Conservation (phyloP, 2,329 filamentous ascomycete species). For the Spiromastix sp. region DNA sequence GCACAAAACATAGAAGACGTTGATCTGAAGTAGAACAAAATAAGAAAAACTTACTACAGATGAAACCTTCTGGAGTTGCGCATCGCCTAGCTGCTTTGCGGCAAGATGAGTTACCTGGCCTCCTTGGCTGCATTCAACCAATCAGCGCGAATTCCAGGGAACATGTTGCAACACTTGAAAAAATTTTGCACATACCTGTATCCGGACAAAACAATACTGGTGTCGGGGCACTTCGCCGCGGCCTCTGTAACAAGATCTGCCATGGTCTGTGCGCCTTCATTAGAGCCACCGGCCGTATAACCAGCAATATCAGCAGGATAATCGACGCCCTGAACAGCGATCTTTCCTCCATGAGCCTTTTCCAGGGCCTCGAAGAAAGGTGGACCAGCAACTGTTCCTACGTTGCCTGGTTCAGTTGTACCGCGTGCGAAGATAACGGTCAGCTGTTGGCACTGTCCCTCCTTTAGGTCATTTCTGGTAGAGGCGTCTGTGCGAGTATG, state of each 20-base stretch:
- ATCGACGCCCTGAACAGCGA: conserved; percentile 35
- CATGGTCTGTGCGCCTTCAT: conserved; percentile 28
- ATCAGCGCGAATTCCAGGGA: too few relatives aligned
- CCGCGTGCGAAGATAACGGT: conserved; percentile 34
- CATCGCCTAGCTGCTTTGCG: too few relatives aligned
- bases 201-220: conserved; percentile 35
- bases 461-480: conserved; percentile 26
- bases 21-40: too few relatives aligned
- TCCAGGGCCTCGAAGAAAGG: conserved; percentile 19
- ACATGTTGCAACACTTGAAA: too few relatives aligned
- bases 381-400: conserved; percentile 23
- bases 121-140: too few relatives aligned
- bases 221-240: conserved; percentile 33
- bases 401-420: conserved; percentile 30
- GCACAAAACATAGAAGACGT: too few relatives aligned
- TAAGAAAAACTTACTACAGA: too few relatives aligned
- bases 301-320: conserved; percentile 28
- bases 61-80: too few relatives aligned
- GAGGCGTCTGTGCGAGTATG: too few relatives aligned
- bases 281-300: conserved; percentile 28
- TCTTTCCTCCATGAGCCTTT: conserved; percentile 14
- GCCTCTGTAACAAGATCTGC: conserved; percentile 33
- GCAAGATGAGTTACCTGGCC: too few relatives aligned
- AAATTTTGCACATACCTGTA: conserved; percentile 27
- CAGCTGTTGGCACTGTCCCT: conserved; percentile 25